phyloP scores from a whole-genome alignment of 768 basidiomycete genomes.

The Serendipita sp. region DNA sequence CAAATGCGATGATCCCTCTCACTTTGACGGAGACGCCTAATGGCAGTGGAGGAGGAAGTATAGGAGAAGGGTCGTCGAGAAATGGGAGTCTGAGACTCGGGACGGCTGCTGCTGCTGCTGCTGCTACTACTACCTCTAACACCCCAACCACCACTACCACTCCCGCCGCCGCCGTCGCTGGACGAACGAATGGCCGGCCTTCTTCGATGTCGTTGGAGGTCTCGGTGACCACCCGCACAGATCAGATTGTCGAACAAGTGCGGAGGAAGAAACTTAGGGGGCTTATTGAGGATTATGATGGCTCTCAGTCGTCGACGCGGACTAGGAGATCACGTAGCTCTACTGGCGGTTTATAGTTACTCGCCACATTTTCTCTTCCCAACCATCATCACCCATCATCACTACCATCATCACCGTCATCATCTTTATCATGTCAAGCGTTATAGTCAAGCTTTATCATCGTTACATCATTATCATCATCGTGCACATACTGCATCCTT shows the following conservation, averaged over 20 bases:
- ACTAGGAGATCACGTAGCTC: not conserved
- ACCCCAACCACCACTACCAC: not conserved
- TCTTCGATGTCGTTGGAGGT: not conserved
- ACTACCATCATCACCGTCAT: too few species aligned
- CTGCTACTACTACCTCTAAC: not conserved
- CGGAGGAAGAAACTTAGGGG: not conserved
- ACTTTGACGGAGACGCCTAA: too few species aligned
- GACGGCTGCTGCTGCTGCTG: too few species aligned
- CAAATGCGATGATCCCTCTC: too few species aligned
- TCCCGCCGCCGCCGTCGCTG: not conserved
- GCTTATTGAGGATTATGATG: not conserved
- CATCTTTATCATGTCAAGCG: too few species aligned
- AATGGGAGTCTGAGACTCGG: too few species aligned
- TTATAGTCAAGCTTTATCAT: too few species aligned
- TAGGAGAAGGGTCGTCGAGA: too few species aligned
- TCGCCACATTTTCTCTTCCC: too few species aligned
- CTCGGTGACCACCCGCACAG: not conserved
- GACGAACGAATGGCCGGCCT: not conserved
- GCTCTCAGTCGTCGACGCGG: not conserved
- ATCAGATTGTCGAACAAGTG: not conserved
- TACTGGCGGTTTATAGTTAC: not conserved
- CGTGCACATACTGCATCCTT: too few species aligned
- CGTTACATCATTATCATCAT: too few species aligned
- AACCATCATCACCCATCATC: too few species aligned
- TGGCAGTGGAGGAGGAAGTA: not conserved